Evolutionary conservation across 805 yeast species (phyloP).

Genomic region (Lipomyces yamadae): DNA sequence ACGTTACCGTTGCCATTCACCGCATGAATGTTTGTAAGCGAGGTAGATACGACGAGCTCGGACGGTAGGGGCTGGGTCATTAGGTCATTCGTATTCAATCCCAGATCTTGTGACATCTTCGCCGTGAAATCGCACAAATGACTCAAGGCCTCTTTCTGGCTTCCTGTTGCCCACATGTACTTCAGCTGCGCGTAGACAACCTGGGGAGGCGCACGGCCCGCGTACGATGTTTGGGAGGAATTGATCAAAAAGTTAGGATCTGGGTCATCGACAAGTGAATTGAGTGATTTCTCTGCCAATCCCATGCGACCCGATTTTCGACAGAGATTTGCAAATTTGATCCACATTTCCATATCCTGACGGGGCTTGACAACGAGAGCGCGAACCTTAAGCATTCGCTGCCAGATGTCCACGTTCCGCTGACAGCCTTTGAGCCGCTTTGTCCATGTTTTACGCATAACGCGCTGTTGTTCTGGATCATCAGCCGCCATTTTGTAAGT

Average conservation of each 20-base stretch:
- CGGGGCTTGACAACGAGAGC: conserved; percentile 93
- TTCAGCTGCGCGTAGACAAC: conserved; percentile 97
- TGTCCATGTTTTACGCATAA: conserved; percentile 91
- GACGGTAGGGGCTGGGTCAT: conserved; percentile 85
- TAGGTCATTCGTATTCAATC: conserved; percentile 75
- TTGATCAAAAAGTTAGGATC: conserved; percentile 46
- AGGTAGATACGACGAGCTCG: conserved; percentile 41
- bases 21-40: conserved; percentile 9
- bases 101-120: conserved; percentile 84
- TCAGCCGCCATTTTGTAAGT: conserved; percentile 84
- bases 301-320: conserved; percentile 92
- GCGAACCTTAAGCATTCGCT: conserved; percentile 87
- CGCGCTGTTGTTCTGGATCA: conserved; percentile 75
- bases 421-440: conserved; percentile 91
- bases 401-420: conserved; percentile 98
- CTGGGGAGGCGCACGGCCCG: conserved; percentile 88
- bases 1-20: conserved; percentile 36
- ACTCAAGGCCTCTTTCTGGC: conserved; percentile 79
- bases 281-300: conserved; percentile 88
- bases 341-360: conserved; percentile 97
- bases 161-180: conserved; percentile 96
- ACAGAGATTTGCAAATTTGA: conserved; percentile 94
- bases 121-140: conserved; percentile 90
- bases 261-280: conserved; percentile 70
- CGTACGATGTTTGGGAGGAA: conserved; percentile 48